A percentile compares a stretch with the other conserved stretches of the same genome.
Evolutionary conservation across 805 yeast genomes (phyloP).

Genomic region (Vanderwaltozyma verrucispora): DNA sequence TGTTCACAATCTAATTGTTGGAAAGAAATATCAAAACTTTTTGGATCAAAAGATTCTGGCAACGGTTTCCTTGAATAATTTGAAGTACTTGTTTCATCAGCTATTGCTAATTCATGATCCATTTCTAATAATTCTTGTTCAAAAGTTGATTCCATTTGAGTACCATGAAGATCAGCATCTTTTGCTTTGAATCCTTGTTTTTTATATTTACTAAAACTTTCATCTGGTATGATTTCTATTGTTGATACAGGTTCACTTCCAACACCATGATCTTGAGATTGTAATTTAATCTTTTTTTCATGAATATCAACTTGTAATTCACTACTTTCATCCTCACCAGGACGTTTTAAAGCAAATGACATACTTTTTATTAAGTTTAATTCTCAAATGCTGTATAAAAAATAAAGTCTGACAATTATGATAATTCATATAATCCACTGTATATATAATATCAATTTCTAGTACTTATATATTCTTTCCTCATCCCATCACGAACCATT

Average conservation of each 20-base stretch:
- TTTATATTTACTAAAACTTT: slow-evolving; percentile 21
- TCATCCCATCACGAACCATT: no score
- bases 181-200: slow-evolving; percentile 25
- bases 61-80: slow-evolving; percentile 50
- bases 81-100: slow-evolving; percentile 21
- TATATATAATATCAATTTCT: no score
- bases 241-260: slow-evolving; percentile 29
- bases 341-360: slow-evolving; percentile 9
- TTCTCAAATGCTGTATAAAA: no score
- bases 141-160: slow-evolving; percentile 17
- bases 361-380: no score
- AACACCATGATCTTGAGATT: slow-evolving; percentile 24
- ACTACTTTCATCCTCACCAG: slow-evolving; percentile 12
- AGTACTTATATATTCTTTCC: no score
- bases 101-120: slow-evolving; percentile 23
- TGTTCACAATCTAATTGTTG: slow-evolving; percentile 97
- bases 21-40: slow-evolving; percentile 47
- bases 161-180: slow-evolving; percentile 15
- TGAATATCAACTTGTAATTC: slow-evolving; percentile 1
- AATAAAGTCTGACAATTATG: no score
- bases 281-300: slow-evolving; percentile 20
- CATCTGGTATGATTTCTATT: slow-evolving; percentile 27
- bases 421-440: no score
- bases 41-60: slow-evolving; percentile 40
- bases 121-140: slow-evolving; percentile 24